Evolutionary conservation across 1,284 basidiomycete species (phyloP), one percentile per base, ranked within the genome.

Genomic region (Mycena citricolor): DNA sequence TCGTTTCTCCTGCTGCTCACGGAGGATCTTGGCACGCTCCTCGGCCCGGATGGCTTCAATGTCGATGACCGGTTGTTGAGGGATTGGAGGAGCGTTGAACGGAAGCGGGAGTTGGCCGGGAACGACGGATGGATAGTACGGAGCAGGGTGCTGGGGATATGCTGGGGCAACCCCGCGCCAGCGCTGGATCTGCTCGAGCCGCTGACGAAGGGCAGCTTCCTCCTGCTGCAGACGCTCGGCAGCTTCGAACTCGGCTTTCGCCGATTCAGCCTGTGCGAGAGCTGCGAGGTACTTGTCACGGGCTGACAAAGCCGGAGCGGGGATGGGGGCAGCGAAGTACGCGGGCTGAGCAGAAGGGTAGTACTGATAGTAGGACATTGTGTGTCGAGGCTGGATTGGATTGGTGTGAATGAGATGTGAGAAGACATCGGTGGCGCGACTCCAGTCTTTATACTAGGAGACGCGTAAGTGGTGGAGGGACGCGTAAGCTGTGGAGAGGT

Each of bases 171-270:
- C 52, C 32, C 58, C 54, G 44, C 62, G 62, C 42, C 53, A 50
- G 23, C 54, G 47, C 21, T 63, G 56, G 16, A 64, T 55, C 39
- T 62, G 62, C 20, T 61, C 44, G 20, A 68, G 53, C 25, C 63
- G 61, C 13, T 52, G 57, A 35, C 56, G 58, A 19, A 65, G 59
- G 12, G 50, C 55, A 25, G 58, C 58, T 42, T 68, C 66, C 41
- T 67, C 65, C 4, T 54, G 60, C 39, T 54, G 62, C 8, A 54
- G 44, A 28, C 64, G 61, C 41, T 66, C 57, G 8, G 59, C 58
- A 32, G 61, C 59, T 22, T 65, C 57, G 33, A 65, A 66, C 26
- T 66, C 61, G 16, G 56, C 60, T 44, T 63, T 55, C 6, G 60
- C 59, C 23, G 56, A 51, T 34, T 54, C 42, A 8, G 53, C 57